These are phyloP conservation scores for Prunus yedoensis DNA, from an alignment of 331 rosid species.

Conservation along the genomic window DNA sequence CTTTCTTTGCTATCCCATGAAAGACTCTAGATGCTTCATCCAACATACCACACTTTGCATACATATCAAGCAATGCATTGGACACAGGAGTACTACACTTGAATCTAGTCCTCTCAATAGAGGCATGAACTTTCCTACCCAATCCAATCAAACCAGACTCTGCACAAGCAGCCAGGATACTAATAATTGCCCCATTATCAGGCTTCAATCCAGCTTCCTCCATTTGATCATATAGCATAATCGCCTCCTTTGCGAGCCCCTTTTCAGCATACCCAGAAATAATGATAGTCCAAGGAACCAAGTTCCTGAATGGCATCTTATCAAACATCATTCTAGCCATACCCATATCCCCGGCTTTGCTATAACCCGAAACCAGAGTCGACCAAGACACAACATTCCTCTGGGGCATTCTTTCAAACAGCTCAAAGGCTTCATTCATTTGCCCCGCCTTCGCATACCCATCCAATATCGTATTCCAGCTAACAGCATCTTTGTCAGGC, in stretches of 20 bases:
- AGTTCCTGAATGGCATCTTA: conserved; percentile 60
- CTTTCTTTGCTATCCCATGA: conserved; percentile 44
- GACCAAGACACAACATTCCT: conserved; percentile 80
- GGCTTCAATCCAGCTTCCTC: conserved; percentile 57
- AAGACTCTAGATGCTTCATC: conserved; percentile 56
- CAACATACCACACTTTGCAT: conserved; percentile 73
- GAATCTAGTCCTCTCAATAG: conserved; percentile 44
- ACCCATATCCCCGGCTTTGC: conserved; percentile 62
- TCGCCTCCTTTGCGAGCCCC: conserved; percentile 60
- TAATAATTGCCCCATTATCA: conserved; percentile 56
- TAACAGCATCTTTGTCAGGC: conserved; percentile 63
- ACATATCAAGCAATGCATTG: conserved; percentile 81
- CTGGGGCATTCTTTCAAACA: conserved; percentile 63
- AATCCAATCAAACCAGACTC: conserved; percentile 75
- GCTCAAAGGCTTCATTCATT: conserved; percentile 52
- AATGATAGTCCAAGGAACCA: conserved; percentile 77
- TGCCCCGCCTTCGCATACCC: conserved; percentile 56
- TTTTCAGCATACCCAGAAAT: conserved; percentile 78
- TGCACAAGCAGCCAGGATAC: conserved; percentile 69
- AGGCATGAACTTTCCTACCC: conserved; percentile 68
- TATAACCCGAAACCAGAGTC: conserved; percentile 63
- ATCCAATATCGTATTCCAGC: conserved; percentile 81
- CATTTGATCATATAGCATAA: conserved; percentile 55
- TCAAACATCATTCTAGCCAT: conserved; percentile 76
- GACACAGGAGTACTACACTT: conserved; percentile 59